Evolutionary conservation across 1,284 basidiomycete genomes (phyloP), one percentile per base, ranked within the genome.

Genomic region (Ceratobasidium sp.): DNA sequence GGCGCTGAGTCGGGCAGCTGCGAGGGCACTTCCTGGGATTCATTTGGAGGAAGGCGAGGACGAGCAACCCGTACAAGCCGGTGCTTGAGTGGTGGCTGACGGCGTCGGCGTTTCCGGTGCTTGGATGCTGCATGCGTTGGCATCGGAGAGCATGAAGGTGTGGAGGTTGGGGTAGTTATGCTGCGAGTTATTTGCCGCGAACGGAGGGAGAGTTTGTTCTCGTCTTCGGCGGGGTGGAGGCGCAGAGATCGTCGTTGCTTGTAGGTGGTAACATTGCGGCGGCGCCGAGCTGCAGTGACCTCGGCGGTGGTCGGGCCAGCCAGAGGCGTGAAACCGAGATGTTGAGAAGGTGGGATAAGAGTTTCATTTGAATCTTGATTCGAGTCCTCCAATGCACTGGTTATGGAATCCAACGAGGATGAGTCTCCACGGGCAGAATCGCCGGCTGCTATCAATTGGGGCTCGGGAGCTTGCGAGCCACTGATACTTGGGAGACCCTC

Each of bases 31-130:
- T 69, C 66, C 30, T 49, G 66, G 58, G 66, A 69, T 30, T 16
- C 1, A 11, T 33, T n/a, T 5, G 36, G 66, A 16, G 66, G 23
- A 46, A 58, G 66, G 36, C 66, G 51, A 59, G 66, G 21, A 16
- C 66, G 38, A 33, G 66, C 54, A 14, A 42, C 54, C 18, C 28
- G 14, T 38, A 54, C 66, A 33, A 69, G 66, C n/a, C 66, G 66
- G n/a, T 69, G 54, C 66, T 69, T 69, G 21, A 69, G 54, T 11
- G 66, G 66, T 8, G 42, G 38, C 42, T 58, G 54, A 58, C 66
- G 66, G 53, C 66, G 66, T 40, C 66, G 49, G 12, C 54, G 54
- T 33, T 58, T 56, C 12, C 66, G 40, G 5, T 16, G 8, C 58
- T 42, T 54, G n/a, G 62, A 33, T 7, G 49, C 28, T 38, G 48